These are phyloP conservation scores for Alnus glutinosa DNA, from an alignment of 306 rosid genomes.

Conservation along the genomic window DNA sequence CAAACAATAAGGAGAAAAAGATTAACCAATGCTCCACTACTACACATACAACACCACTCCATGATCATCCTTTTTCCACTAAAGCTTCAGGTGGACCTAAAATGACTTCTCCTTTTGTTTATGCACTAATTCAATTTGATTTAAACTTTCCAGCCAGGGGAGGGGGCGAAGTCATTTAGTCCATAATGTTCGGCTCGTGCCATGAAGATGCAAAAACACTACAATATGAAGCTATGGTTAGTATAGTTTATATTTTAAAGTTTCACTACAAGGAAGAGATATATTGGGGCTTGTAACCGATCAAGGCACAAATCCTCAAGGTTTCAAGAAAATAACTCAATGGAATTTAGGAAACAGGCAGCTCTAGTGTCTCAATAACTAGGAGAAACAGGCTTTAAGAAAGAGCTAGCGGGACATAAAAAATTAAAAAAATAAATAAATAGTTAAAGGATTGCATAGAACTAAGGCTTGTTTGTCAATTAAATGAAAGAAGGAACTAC, in stretches of 20 bases:
- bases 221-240: neutral
- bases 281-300: neutral
- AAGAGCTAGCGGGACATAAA: neutral
- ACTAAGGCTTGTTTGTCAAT: neutral
- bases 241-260: neutral
- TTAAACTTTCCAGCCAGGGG: neutral
- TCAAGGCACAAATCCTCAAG: neutral
- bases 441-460: neutral
- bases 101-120: neutral
- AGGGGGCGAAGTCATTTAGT: neutral
- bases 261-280: neutral
- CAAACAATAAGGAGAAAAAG: neutral
- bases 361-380: neutral
- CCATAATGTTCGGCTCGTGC: neutral
- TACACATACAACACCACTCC: neutral
- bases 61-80: neutral
- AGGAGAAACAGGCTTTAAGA: neutral
- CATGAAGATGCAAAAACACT: neutral
- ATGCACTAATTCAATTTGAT: neutral
- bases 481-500: neutral
- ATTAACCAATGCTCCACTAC: neutral
- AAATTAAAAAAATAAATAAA: rapidly evolving
- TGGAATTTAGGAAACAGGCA: neutral
- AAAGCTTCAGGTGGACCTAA: neutral
- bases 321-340: neutral